Percentiles rank a stretch among this genome's conserved stretches.
These are phyloP conservation scores for Xerocomus brunneocitrinus DNA, from an alignment of 768 basidiomycete species.

Conservation along the genomic window DNA sequence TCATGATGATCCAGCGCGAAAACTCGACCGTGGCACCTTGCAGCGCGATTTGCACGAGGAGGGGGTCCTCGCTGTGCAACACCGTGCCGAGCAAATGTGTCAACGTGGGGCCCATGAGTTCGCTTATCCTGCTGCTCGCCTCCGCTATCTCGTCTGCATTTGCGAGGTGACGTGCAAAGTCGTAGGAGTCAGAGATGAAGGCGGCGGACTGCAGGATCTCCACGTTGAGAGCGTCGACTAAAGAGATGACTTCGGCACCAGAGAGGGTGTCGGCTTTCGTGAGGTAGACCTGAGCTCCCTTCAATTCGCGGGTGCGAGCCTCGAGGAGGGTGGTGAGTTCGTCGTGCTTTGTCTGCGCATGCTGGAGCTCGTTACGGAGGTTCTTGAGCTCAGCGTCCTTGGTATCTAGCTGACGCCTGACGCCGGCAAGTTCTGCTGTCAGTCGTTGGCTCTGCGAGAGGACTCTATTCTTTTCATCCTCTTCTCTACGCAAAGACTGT, in stretches of 20 bases:
- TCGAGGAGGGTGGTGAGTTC: conserved; percentile 31
- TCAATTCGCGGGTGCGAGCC: conserved; percentile 36
- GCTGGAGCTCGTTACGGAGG: conserved; percentile 25
- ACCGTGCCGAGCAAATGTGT: conserved; percentile 23
- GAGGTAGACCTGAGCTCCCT: conserved; percentile 41
- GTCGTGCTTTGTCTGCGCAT: conserved; percentile 20
- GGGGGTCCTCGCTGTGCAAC: conserved; percentile 29
- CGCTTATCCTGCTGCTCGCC: conserved; percentile 24
- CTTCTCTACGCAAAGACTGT: conserved; percentile 18
- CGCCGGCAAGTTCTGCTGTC: conserved; percentile 7
- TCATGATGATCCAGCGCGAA: conserved; percentile 31
- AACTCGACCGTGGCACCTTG: conserved; percentile 32
- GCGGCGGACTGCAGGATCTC: conserved; percentile 47
- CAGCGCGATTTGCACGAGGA: conserved; percentile 39
- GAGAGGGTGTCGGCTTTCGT: conserved; percentile 42
- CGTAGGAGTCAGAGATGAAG: conserved; percentile 39
- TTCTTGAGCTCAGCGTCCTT: conserved; percentile 25
- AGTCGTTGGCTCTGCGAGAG: conserved; percentile 13
- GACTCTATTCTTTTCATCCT: conserved; percentile 17
- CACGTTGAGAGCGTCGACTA: conserved; percentile 40
- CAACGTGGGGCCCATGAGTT: conserved; percentile 30
- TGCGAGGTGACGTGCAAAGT: conserved; percentile 24
- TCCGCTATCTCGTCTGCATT: conserved; percentile 26
- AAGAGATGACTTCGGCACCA: conserved; percentile 38
- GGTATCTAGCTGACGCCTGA: conserved; percentile 21